Conservation (phyloP, 2,329 filamentous ascomycete species). For the Aspergillus calidoustus region DNA sequence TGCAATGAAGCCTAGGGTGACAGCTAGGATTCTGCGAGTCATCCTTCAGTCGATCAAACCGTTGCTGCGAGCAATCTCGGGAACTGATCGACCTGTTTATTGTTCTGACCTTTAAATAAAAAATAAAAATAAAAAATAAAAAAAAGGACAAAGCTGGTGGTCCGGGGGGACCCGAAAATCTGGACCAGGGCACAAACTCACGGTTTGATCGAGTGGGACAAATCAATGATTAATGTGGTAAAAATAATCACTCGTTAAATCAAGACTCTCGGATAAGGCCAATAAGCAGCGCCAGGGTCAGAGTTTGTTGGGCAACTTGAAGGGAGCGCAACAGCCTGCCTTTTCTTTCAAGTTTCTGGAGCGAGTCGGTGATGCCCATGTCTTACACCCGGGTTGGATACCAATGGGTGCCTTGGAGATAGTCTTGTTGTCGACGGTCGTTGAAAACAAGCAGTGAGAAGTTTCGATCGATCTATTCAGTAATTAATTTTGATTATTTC, state of each 20-base stretch:
- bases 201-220: slow-evolving; percentile 12
- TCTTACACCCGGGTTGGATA: slow-evolving; percentile 1
- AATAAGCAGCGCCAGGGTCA: slow-evolving; percentile 10
- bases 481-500: not conserved
- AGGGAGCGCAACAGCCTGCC: not conserved
- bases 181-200: slow-evolving; percentile 11
- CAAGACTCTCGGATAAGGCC: slow-evolving; percentile 5
- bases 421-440: not conserved
- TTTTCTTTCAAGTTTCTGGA: not conserved
- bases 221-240: not conserved
- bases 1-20: slow-evolving; percentile 19
- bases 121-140: not conserved
- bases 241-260: slow-evolving; percentile 17
- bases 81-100: slow-evolving; percentile 12
- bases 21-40: slow-evolving; percentile 15
- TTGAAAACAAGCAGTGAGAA: not conserved
- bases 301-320: slow-evolving; percentile 13
- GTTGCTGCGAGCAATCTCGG: not conserved
- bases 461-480: not conserved
- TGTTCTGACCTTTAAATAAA: not conserved
- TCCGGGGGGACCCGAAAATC: slow-evolving; percentile 14
- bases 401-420: slow-evolving; percentile 13
- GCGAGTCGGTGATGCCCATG: slow-evolving; percentile 23
- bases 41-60: slow-evolving; percentile 11
- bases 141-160: slow-evolving; percentile 6